Percentiles rank a stretch among this genome's conserved stretches.
Evolutionary conservation across 192 early-diverging fungal species (phyloP).

Genomic region (Gigaspora rosea): DNA sequence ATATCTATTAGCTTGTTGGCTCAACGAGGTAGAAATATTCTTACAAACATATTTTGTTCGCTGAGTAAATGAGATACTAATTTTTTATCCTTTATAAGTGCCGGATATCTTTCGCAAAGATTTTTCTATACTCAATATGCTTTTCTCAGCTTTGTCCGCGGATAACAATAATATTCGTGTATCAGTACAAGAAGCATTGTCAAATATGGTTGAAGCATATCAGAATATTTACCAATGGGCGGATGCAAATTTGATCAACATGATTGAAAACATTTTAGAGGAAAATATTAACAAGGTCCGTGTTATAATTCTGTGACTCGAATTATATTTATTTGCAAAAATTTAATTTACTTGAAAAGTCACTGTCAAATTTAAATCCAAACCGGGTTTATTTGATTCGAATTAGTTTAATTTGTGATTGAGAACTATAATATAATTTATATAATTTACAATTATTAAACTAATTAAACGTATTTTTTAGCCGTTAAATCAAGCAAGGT

Average conservation of each 20-base stretch:
- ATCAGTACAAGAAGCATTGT: constrained; percentile 82
- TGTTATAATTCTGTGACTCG: neutral
- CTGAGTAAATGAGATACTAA: neutral
- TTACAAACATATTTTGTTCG: neutral
- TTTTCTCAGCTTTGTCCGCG: constrained; percentile 70
- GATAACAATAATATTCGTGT: constrained; percentile 68
- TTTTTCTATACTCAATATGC: constrained; percentile 55
- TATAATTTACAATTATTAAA: neutral
- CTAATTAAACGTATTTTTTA: neutral
- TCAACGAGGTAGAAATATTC: constrained; percentile 56
- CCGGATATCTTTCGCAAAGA: constrained; percentile 69
- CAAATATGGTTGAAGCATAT: constrained; percentile 74
- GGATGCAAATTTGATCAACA: constrained; percentile 24
- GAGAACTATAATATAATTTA: too few species aligned
- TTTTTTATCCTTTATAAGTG: constrained; percentile 41
- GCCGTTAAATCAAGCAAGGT: constrained; percentile 54
- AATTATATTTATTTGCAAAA: neutral
- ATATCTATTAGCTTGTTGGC: constrained; percentile 78
- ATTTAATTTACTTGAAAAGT: neutral
- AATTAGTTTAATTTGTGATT: too few species aligned
- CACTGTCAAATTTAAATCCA: neutral
- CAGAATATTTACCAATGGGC: constrained; percentile 40
- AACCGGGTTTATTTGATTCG: too few species aligned
- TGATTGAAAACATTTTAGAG: constrained; percentile 56
- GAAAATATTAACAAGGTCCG: constrained; percentile 52